phyloP scores from a whole-genome alignment of 345 rosid species.

The Schrenkiella parvula region DNA sequence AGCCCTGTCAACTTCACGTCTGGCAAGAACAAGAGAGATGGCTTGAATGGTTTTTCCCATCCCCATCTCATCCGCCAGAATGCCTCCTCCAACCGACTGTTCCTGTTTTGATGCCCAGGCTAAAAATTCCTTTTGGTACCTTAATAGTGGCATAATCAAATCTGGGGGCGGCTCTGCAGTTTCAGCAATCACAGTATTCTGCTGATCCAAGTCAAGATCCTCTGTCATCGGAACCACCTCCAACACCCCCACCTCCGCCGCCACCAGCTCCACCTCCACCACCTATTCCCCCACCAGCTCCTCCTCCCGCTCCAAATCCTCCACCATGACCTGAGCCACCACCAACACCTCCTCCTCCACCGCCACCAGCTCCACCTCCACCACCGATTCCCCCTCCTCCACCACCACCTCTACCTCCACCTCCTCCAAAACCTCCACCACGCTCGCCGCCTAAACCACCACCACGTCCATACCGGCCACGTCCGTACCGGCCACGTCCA shows the following conservation, averaged over 20 bases:
- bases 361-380: constrained; percentile 24
- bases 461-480: constrained; percentile 35
- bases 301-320: constrained; percentile 33
- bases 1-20: constrained; percentile 40
- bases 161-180: constrained; percentile 64
- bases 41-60: constrained; percentile 99
- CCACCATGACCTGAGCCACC: constrained; percentile 37
- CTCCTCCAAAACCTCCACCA: constrained; percentile 51
- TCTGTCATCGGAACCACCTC: constrained; percentile 26
- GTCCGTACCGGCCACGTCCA: constrained; percentile 36
- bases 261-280: constrained; percentile 37
- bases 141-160: constrained; percentile 65
- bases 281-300: constrained; percentile 35
- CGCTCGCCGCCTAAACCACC: constrained; percentile 43
- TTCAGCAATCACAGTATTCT: constrained; percentile 43
- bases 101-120: constrained; percentile 95
- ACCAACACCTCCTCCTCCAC: constrained; percentile 26
- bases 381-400: constrained; percentile 34
- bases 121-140: constrained; percentile 94
- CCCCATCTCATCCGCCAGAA: constrained; percentile 99
- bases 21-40: constrained; percentile 85
- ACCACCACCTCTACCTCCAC: constrained; percentile 38
- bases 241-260: constrained; percentile 31
- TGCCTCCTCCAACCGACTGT: constrained; percentile 72
- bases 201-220: constrained; percentile 58